phyloP scores from a whole-genome alignment of 2,329 filamentous ascomycete genomes.

The Exophiala bonariae region DNA sequence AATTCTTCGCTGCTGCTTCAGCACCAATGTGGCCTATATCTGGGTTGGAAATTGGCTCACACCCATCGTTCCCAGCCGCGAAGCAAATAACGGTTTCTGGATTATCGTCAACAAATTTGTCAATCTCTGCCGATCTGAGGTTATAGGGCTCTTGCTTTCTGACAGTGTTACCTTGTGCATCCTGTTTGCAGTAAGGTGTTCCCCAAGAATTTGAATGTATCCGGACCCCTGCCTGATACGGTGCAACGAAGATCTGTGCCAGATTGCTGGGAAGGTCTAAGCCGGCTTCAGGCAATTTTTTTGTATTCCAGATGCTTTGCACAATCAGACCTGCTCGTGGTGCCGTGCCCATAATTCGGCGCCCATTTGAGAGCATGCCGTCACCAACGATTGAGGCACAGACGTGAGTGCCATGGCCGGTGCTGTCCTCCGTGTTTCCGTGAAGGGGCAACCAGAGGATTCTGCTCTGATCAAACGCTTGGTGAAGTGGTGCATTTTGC shows the following conservation, averaged over 20 bases:
- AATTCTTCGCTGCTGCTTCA: conserved; percentile 29
- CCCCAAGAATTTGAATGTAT: conserved; percentile 30
- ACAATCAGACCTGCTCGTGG: conserved; percentile 26
- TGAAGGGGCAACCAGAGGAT: background rate
- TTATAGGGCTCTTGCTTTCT: conserved; percentile 21
- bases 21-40: conserved; percentile 16
- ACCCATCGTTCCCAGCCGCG: conserved; percentile 28
- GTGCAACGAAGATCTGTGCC: conserved; percentile 20
- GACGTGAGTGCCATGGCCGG: conserved; percentile 30
- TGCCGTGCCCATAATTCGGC: conserved; percentile 23
- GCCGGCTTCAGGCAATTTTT: background rate
- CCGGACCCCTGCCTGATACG: conserved; percentile 23
- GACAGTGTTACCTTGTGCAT: background rate
- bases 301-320: conserved; percentile 25
- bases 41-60: conserved; percentile 13
- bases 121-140: conserved; percentile 17
- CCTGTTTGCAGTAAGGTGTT: background rate
- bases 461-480: conserved; percentile 22
- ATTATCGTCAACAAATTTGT: conserved; percentile 27
- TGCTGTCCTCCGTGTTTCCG: conserved; percentile 14
- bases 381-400: conserved; percentile 27
- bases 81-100: conserved; percentile 27
- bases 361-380: conserved; percentile 7
- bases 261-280: conserved; percentile 23
- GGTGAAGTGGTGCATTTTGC: conserved; percentile 17